Conservation (phyloP, 306 rosid genomes). For the Luffa acutangula region DNA sequence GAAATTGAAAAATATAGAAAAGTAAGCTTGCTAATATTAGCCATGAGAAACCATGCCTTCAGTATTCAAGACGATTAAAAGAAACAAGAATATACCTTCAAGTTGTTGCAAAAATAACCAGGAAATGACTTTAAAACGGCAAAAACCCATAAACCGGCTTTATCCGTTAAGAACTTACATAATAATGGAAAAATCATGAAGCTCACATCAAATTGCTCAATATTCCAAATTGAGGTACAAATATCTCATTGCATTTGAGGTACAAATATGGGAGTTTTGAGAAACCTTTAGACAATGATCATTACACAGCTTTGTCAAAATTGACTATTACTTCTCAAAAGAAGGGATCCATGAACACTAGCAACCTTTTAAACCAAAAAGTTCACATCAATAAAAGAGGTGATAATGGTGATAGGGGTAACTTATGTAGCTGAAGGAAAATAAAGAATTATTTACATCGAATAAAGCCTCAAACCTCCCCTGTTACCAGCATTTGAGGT, state of each 20-base stretch:
- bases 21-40: background rate
- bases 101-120: background rate
- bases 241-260: background rate
- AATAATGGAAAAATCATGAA: background rate
- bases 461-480: too few species aligned
- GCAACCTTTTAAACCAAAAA: background rate
- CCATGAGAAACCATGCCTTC: background rate
- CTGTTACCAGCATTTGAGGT: too few species aligned
- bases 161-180: background rate
- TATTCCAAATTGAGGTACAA: background rate
- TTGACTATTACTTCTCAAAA: background rate
- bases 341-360: background rate
- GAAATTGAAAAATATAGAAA: conserved; percentile 1
- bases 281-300: too few species aligned
- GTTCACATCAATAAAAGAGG: background rate
- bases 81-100: background rate
- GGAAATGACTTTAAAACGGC: background rate
- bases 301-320: background rate
- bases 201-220: background rate
- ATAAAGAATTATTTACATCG: too few species aligned
- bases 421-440: background rate
- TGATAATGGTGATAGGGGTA: background rate
- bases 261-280: background rate
- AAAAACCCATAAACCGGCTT: background rate
- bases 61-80: background rate